Conservation (phyloP, 345 rosid genomes). For the Turritis glabra region DNA sequence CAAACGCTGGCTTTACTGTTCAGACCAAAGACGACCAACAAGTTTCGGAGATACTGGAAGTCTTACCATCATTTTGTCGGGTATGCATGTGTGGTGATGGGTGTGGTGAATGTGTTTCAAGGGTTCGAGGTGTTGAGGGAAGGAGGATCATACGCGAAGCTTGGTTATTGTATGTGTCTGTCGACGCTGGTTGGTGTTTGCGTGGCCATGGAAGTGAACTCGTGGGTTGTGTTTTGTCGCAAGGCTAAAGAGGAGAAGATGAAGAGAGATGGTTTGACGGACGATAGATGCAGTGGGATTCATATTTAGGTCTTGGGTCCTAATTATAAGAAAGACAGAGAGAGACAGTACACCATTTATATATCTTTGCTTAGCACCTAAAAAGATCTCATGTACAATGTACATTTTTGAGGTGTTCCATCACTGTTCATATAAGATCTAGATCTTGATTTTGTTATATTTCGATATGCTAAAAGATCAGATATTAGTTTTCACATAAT, state of each 20-base stretch:
- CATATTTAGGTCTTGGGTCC: constrained; percentile 33
- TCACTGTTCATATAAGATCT: constrained; percentile 15
- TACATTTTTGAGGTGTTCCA: constrained; percentile 13
- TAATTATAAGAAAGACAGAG: constrained; percentile 8
- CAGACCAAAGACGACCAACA: constrained; percentile 82
- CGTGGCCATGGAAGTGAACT: constrained; percentile 85
- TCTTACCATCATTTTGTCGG: constrained; percentile 97
- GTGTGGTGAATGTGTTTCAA: constrained; percentile 95
- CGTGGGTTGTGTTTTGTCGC: constrained; percentile 93
- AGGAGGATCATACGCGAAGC: constrained; percentile 65
- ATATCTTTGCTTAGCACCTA: background rate
- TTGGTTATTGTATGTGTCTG: constrained; percentile 73
- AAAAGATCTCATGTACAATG: background rate
- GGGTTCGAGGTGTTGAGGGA: constrained; percentile 91
- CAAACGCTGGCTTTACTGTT: constrained; percentile 86
- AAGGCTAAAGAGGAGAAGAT: constrained; percentile 92
- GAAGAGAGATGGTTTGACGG: constrained; percentile 71
- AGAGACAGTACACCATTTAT: background rate
- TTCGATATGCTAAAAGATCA: background rate
- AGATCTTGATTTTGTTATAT: constrained; percentile 19
- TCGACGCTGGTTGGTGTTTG: constrained; percentile 74
- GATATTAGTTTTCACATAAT: background rate
- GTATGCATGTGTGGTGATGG: constrained; percentile 81
- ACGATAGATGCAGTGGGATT: constrained; percentile 27
- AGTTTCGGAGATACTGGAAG: constrained; percentile 92